phyloP scores from a whole-genome alignment of 306 rosid genomes.

The Cucurbita maxima region DNA sequence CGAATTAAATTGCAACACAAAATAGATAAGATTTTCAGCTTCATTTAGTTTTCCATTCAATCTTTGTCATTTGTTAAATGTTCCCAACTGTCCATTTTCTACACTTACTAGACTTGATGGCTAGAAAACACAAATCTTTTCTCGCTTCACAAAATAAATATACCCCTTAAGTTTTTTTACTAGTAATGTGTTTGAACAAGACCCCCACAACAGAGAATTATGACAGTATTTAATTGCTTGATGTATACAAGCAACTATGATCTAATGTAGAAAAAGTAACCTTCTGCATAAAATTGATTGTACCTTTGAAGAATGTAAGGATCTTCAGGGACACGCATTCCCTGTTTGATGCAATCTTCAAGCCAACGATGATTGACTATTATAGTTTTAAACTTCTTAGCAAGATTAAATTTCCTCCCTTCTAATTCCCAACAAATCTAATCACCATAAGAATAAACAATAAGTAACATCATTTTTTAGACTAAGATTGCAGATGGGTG shows the following conservation, averaged over 20 bases:
- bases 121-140: not conserved
- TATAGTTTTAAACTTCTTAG: slow-evolving; percentile 26
- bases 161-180: not conserved
- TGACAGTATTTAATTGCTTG: not conserved
- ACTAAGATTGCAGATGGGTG: not conserved
- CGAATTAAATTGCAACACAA: not conserved
- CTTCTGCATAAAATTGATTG: not conserved
- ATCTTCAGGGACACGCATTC: slow-evolving; percentile 54
- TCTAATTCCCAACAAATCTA: slow-evolving; percentile 71
- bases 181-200: not conserved
- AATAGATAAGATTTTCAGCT: not conserved
- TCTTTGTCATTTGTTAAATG: not conserved
- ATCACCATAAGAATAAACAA: slow-evolving; percentile 1
- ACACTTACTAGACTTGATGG: not conserved
- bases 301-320: slow-evolving; percentile 55
- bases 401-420: slow-evolving; percentile 52
- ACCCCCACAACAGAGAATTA: not conserved
- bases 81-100: not conserved
- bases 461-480: not conserved
- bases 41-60: not conserved
- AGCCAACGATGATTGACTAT: slow-evolving; percentile 74
- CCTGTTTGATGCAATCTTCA: slow-evolving; percentile 68
- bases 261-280: not conserved
- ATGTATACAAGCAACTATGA: not conserved
- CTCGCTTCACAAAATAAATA: not conserved